Conservation (phyloP, 23 red algal genomes). For the Gracilaria gracilis region DNA sequence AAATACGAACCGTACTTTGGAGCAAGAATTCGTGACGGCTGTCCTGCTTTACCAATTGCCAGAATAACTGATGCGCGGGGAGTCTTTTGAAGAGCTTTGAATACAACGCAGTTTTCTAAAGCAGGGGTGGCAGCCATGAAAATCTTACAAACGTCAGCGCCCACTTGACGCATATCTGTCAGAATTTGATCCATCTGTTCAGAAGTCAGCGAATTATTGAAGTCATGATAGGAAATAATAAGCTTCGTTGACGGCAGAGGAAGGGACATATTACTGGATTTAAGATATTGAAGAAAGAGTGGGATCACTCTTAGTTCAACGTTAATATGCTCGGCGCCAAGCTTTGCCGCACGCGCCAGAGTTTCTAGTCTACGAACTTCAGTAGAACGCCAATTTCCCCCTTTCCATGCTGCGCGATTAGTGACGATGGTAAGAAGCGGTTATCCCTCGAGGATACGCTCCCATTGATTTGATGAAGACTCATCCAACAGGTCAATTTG, state of each 20-base stretch:
- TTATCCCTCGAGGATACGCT: slow-evolving; percentile 43
- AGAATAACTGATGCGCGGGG: slow-evolving; percentile 73
- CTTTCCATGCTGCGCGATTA: slow-evolving; percentile 88
- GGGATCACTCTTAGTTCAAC: slow-evolving; percentile 83
- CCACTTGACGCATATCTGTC: slow-evolving; percentile 38
- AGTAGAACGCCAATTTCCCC: slow-evolving; percentile 54
- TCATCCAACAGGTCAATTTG: slow-evolving; percentile 74
- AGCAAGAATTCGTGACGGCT: slow-evolving; percentile 75
- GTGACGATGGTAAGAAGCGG: slow-evolving; percentile 89
- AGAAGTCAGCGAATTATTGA: slow-evolving; percentile 54
- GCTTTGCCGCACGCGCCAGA: slow-evolving; percentile 52
- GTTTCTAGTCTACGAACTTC: slow-evolving; percentile 81
- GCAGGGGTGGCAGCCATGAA: slow-evolving; percentile 73
- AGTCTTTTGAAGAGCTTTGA: slow-evolving; percentile 31
- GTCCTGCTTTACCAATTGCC: slow-evolving; percentile 86
- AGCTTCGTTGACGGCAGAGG: slow-evolving; percentile 30
- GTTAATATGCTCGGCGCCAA: slow-evolving; percentile 82
- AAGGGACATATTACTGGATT: background rate
- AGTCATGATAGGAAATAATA: slow-evolving; percentile 94
- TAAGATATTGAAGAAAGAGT: slow-evolving; percentile 14
- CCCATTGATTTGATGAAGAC: slow-evolving; percentile 44
- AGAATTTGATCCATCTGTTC: slow-evolving; percentile 73
- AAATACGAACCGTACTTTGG: slow-evolving; percentile 86
- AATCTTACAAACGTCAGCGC: slow-evolving; percentile 90
- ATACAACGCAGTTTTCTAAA: slow-evolving; percentile 63